These are phyloP conservation scores for Dryas drummondii DNA, from an alignment of 306 rosid species.

Conservation along the genomic window DNA sequence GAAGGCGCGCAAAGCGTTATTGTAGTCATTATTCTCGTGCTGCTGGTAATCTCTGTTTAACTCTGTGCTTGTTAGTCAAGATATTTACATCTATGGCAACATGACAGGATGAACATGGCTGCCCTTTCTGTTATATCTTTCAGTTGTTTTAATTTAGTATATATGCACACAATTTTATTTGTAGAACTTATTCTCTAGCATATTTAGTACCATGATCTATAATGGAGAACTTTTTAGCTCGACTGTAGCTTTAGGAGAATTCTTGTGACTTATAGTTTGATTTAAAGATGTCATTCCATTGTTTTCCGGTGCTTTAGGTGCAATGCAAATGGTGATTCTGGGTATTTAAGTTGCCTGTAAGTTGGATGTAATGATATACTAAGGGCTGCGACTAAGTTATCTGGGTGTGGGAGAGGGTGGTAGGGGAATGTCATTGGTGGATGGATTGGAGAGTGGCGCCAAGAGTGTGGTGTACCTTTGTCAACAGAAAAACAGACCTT, in stretches of 20 bases:
- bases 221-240: neutral
- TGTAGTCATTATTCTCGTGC: constrained; percentile 52
- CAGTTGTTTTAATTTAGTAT: neutral
- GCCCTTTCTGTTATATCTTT: neutral
- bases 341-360: neutral
- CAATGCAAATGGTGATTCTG: neutral
- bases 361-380: too few species aligned
- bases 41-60: constrained; percentile 48
- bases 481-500: too few species aligned
- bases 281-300: neutral
- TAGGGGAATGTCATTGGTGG: too few species aligned
- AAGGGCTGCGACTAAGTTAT: too few species aligned
- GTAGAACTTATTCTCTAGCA: neutral
- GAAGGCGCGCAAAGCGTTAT: constrained; percentile 39
- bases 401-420: too few species aligned
- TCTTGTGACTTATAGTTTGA: neutral
- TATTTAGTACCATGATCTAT: neutral
- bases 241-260: neutral
- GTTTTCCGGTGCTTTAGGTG: neutral
- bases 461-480: too few species aligned
- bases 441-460: too few species aligned
- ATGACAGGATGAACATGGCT: neutral
- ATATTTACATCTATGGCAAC: too few species aligned
- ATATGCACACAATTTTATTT: neutral
- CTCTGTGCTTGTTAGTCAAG: constrained; percentile 1